phyloP scores from a whole-genome alignment of 345 rosid species.

The Eutrema yunnanense region DNA sequence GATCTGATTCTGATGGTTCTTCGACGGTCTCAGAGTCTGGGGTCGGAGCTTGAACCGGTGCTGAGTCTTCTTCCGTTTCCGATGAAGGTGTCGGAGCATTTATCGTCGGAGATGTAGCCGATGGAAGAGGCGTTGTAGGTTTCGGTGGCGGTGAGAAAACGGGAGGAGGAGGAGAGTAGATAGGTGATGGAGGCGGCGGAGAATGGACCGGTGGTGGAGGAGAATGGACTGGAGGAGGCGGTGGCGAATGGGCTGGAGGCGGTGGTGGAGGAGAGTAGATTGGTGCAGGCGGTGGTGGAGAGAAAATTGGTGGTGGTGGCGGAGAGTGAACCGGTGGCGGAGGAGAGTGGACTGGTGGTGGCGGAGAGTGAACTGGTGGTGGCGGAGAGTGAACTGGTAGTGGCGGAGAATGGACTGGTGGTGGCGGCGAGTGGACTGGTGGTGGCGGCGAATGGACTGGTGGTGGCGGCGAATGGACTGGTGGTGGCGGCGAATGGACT shows the following conservation, averaged over 20 bases:
- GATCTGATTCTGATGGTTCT: slow-evolving; percentile 14
- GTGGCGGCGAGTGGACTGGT: slow-evolving; percentile 8
- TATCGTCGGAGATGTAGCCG: slow-evolving; percentile 18
- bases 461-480: neutral
- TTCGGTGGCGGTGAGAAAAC: slow-evolving; percentile 28
- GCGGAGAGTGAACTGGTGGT: slow-evolving; percentile 5
- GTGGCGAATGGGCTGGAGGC: slow-evolving; percentile 6
- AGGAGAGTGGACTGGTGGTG: slow-evolving; percentile 10
- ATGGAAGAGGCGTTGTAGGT: neutral
- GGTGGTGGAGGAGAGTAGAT: slow-evolving; percentile 25
- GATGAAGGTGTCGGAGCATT: slow-evolving; percentile 15
- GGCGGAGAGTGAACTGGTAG: slow-evolving; percentile 13
- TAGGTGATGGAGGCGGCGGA: slow-evolving; percentile 23
- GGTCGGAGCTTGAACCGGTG: slow-evolving; percentile 21
- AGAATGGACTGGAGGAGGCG: neutral
- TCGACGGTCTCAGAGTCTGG: slow-evolving; percentile 25
- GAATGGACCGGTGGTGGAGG: slow-evolving; percentile 16
- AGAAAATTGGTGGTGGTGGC: slow-evolving; percentile 1
- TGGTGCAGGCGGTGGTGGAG: slow-evolving; percentile 24
- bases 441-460: slow-evolving; percentile 15
- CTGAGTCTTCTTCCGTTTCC: slow-evolving; percentile 1
- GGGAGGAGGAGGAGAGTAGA: slow-evolving; percentile 31
- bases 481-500: neutral
- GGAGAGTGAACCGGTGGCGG: slow-evolving; percentile 15
- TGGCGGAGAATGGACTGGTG: neutral